phyloP scores from a whole-genome alignment of 805 yeast species.

The Sugiyamaella valdiviana region DNA sequence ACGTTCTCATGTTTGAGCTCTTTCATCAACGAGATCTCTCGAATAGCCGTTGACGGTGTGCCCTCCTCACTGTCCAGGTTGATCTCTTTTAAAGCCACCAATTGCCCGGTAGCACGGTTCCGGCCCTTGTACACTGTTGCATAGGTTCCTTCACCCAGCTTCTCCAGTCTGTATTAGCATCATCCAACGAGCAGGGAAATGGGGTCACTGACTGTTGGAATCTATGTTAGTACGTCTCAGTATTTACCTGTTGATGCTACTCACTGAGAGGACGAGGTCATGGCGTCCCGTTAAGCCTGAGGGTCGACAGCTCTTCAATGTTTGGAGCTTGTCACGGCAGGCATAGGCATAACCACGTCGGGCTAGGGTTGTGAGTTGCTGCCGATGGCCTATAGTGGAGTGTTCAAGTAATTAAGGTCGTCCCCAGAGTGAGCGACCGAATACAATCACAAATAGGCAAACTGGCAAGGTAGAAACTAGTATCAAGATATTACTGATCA shows the following conservation, averaged over 20 bases:
- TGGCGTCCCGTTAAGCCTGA: not conserved
- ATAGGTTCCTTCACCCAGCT: conserved; percentile 91
- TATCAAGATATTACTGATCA: too few species aligned
- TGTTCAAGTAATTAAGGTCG: too few species aligned
- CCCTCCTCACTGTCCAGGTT: conserved; percentile 95
- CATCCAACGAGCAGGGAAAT: not conserved
- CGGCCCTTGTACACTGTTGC: conserved; percentile 98
- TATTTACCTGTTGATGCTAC: conserved; percentile 3
- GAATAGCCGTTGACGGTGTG: conserved; percentile 95
- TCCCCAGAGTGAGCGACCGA: too few species aligned
- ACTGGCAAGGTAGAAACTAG: too few species aligned
- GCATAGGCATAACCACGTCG: not conserved
- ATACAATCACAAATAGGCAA: too few species aligned
- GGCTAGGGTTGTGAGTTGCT: not conserved
- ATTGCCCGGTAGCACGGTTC: conserved; percentile 76
- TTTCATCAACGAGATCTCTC: conserved; percentile 93
- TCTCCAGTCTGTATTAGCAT: conserved; percentile 48
- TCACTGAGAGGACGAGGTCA: conserved; percentile 33
- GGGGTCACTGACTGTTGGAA: conserved; percentile 22
- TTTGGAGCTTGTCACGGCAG: not conserved
- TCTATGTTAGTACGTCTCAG: conserved; percentile 5
- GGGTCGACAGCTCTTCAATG: not conserved
- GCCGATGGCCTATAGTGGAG: too few species aligned
- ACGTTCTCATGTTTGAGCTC: conserved; percentile 91
- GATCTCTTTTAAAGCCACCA: conserved; percentile 93